Base-by-base conservation (phyloP, 2,329 filamentous ascomycete genomes). In the Penicillium sp. region DNA sequence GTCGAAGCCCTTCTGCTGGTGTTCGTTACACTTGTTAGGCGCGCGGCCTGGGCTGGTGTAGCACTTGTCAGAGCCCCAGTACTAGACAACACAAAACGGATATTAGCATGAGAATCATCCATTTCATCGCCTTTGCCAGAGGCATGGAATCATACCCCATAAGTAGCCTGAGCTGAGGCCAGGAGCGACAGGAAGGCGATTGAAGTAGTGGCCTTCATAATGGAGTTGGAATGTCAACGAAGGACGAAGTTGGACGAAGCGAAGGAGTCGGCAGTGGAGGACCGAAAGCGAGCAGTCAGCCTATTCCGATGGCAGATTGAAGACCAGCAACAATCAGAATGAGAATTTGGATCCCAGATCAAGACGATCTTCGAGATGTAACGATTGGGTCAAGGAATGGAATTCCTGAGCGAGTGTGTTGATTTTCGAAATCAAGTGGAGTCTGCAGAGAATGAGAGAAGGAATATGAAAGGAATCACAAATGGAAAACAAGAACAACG, bases 1-100 rank as follows among this genome's bases (percentile, higher is more conserved):
- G 81, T 89, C 80, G 76, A 90, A 95, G 53, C 92, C 93, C 25
- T 71, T 67, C 65, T 84, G 78, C 80, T 96, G 91, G 67, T 87
- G 77, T n/a, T 84, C 75, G 60, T 84, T 87, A 79, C 94, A 97
- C 70, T 89, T 79, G 81, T 95, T 95, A 81, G 92, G 81, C 72
- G 84, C 87, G 83, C 91, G 92, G 61, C 80, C 79, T 13, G 92
- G 92, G 76, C 83, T 89, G 52, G 82, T 81, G 83, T 87, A 96
- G 62, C 82, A 76, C 52, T 76, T 71, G 58, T 82, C 80, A 65
- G 81, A 77, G 60, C 79, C 77, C 82, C 85, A 88, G 69, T 75
- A 74, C 71, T 77, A 65, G 6, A 54, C 25, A 6, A 2, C 19
- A 37, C 6, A 7, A 40, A 35, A 14, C 13, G 2, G 10, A 26